phyloP scores from a whole-genome alignment of 495 filamentous ascomycete genomes.

The Aspergillus diversus region DNA sequence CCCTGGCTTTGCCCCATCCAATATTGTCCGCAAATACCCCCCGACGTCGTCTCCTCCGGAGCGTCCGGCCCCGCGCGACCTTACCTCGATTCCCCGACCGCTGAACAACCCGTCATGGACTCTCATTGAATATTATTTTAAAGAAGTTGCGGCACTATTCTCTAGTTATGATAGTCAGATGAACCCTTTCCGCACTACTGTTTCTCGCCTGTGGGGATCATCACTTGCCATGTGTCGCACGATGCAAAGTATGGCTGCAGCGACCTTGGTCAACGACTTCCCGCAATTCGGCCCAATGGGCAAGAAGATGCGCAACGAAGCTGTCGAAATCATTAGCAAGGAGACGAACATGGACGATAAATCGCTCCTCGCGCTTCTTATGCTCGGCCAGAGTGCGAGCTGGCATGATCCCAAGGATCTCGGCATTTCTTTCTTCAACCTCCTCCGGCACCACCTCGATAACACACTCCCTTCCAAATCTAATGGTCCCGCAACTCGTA shows the following conservation, averaged over 20 bases:
- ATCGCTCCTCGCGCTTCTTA: constrained; percentile 54
- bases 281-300: constrained; percentile 57
- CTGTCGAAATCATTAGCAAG: constrained; percentile 50
- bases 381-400: constrained; percentile 59
- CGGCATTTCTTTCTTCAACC: constrained; percentile 54
- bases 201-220: constrained; percentile 58
- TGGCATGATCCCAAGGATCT: constrained; percentile 61
- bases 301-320: constrained; percentile 55
- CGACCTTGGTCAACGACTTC: constrained; percentile 59
- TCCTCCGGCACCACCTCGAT: constrained; percentile 49
- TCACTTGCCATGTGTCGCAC: constrained; percentile 60
- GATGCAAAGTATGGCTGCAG: constrained; percentile 65
- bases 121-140: constrained; percentile 64
- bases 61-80: constrained; percentile 26
- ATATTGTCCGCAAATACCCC: constrained; percentile 45
- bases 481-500: constrained; percentile 20
- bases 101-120: constrained; percentile 55
- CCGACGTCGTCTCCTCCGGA: constrained; percentile 26
- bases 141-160: constrained; percentile 59
- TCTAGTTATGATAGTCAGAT: constrained; percentile 62
- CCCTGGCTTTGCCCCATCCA: constrained; percentile 41
- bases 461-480: constrained; percentile 29
- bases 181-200: constrained; percentile 60
- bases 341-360: constrained; percentile 52
- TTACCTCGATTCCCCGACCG: constrained; percentile 41